Base-by-base conservation (phyloP, 441 rosid genomes). In the Omphalea diandra region DNA sequence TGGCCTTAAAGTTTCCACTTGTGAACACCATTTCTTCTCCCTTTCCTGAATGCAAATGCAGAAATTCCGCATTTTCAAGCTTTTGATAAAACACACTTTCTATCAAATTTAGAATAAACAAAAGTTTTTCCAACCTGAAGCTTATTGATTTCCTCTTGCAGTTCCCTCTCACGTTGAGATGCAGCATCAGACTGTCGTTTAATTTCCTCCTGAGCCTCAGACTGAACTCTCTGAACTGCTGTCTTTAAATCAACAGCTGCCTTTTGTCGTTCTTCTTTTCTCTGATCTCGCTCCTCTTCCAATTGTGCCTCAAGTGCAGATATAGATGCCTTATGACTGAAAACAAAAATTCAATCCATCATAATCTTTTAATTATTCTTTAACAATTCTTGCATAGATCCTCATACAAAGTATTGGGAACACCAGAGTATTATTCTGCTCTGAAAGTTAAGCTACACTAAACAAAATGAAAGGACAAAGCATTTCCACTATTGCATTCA, bases 231-330 rank as follows among this genome's bases (percentile, higher is more conserved):
- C 80, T 86, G 96, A 15, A 93, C 83, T 10, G 97, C 96, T 49
- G 85, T 84, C 73, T 90, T 93, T 58, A 87, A 67, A 75, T 95
- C 98, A 75, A 82, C 70, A 67, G 76, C 75, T 69, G 97, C 91
- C 68, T 78, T 88, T 75, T 85, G 93, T 55, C 97, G 83, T 70
- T 95, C 99, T 75, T 84, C 89, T 80, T 76, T 88, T 86, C 95
- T 90, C 78, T 86, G 97, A 53, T 86, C 86, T 78, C 87, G 83
- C 80, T 95, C 98, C 77, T 90, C 97, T 71, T 87, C 95, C 72
- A 95, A 79, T 65, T 75, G 88, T 53, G 74, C 73, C 81, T 88
- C 88, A 67, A 95, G 85, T 76, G 88, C 92, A 76, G 78, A 83
- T 71, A 89, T 87, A 56, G 96, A 83, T 67, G 83, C 81, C 81